These are phyloP conservation scores for Trametes versicolor DNA, from an alignment of 1,284 basidiomycete genomes.

Conservation along the genomic window DNA sequence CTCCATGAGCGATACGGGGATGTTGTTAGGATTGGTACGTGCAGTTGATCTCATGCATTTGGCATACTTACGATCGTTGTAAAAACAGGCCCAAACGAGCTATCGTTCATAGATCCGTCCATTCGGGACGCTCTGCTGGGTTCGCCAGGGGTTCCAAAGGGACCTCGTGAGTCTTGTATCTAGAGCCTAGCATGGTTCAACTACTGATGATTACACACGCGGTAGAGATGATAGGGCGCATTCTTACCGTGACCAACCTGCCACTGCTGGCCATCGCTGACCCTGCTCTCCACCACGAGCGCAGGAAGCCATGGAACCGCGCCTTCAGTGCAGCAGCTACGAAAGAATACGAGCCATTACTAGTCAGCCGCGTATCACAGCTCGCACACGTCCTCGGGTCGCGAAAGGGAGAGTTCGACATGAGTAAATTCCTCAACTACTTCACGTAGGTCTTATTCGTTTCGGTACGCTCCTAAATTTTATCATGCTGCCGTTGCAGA, in stretches of 20 bases:
- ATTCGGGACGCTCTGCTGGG: slow-evolving; percentile 6
- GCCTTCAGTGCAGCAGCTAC: slow-evolving; percentile 60
- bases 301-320: slow-evolving; percentile 62
- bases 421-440: slow-evolving; percentile 58
- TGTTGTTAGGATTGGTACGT: slow-evolving; percentile 40
- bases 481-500: slow-evolving; percentile 35
- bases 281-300: slow-evolving; percentile 52
- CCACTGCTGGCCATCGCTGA: slow-evolving; percentile 44
- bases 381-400: slow-evolving; percentile 50
- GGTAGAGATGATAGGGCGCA: slow-evolving; percentile 1
- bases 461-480: not conserved
- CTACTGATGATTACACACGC: not conserved
- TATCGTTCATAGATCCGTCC: slow-evolving; percentile 17
- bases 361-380: slow-evolving; percentile 50
- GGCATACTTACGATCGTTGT: not conserved
- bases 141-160: slow-evolving; percentile 17
- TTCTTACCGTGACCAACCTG: slow-evolving; percentile 12
- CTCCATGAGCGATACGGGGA: slow-evolving; percentile 44
- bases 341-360: slow-evolving; percentile 59
- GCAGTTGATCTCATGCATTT: not conserved
- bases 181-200: no score
- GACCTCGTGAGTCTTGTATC: slow-evolving; percentile 7
- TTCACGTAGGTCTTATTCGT: slow-evolving; percentile 57
- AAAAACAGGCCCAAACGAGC: slow-evolving; percentile 21
- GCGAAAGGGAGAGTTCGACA: slow-evolving; percentile 48